Base-by-base conservation (phyloP, 2,329 filamentous ascomycete genomes). In the Aspergillus japonicus region DNA sequence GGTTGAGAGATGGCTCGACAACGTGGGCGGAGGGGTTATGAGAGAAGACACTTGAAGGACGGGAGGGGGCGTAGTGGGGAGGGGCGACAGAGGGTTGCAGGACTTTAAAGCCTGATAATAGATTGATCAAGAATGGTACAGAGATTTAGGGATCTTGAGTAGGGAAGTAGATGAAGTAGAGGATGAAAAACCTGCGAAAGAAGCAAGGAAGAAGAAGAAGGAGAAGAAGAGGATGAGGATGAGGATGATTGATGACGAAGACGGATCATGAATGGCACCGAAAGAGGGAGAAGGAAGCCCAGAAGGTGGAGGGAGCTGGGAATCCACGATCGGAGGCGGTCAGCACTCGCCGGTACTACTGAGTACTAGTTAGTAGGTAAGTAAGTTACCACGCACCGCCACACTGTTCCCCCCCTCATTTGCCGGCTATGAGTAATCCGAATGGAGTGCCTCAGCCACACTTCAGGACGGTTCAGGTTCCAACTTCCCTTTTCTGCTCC, bases 1-100 rank as follows among this genome's bases (percentile, higher is more conserved):
- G 71, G 69, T 71, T 69, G 57, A 55, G 54, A 56, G 55, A 65
- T 62, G 64, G 52, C 53, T 61, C 35, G 54, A 65, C 57, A 56
- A 65, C 50, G 61, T 62, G 60, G 61, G 26, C 26, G 61, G 59
- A 60, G 62, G 57, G 53, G 58, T 35, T 52, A 47, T 54, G 53
- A 56, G 59, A 54, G 26, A 50, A 62, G 62, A 16, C 59, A 47
- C 24, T 55, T 47, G 3, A 39, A 26, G 51, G 35, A 24, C 26
- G 26, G 26, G 26, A 29, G 26, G 26, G 26, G 26, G 26, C 8
- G 26, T 29, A 29, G 26, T 29, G 26, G 26, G 29, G 52, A 39
- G 47, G 21, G 24, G 10, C 19, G 21, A 51, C 29, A 47, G 58
- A 42, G 49, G 24, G 8, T 51, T 35, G 33, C 33, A 35, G 14